phyloP scores from a whole-genome alignment of 805 yeast species.

The Kluyveromyces wickerhamii region DNA sequence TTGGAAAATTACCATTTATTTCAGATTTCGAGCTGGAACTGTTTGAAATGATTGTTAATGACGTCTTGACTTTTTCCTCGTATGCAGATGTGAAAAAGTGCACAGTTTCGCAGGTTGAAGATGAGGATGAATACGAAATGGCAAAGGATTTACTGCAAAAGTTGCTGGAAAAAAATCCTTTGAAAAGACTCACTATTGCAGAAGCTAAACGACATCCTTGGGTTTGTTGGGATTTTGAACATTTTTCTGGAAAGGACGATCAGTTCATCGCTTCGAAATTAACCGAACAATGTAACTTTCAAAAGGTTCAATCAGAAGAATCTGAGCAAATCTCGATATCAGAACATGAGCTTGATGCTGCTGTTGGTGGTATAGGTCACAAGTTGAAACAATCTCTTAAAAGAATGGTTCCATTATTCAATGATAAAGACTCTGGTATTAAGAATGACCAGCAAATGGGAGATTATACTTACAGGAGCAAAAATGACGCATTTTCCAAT shows the following conservation, averaged over 20 bases:
- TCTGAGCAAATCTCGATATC: constrained; percentile 48
- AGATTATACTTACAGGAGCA: no score
- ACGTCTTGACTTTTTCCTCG: constrained; percentile 51
- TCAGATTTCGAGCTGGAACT: constrained; percentile 64
- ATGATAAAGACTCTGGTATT: constrained; percentile 1
- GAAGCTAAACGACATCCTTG: constrained; percentile 78
- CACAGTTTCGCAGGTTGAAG: constrained; percentile 26
- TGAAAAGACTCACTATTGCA: constrained; percentile 54
- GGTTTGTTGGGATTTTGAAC: constrained; percentile 36
- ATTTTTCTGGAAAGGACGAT: constrained; percentile 10
- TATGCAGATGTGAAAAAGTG: constrained; percentile 20
- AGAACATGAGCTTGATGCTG: constrained; percentile 62
- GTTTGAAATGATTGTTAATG: constrained; percentile 70
- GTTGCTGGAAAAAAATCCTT: constrained; percentile 64
- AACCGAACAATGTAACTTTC: constrained; percentile 20
- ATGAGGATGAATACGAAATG: constrained; percentile 34
- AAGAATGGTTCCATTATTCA: constrained; percentile 7
- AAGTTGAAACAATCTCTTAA: constrained; percentile 38
- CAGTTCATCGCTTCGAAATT: constrained; percentile 10
- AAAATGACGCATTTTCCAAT: no score
- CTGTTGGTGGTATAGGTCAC: constrained; percentile 75
- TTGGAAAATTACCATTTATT: constrained; percentile 83
- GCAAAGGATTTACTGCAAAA: constrained; percentile 50
- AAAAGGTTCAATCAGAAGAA: constrained; percentile 22
- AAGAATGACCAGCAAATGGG: no score